Evolutionary conservation across 2,329 filamentous ascomycete species (phyloP), one percentile per base, ranked within the genome.

Genomic region (Acarospora socialis): DNA sequence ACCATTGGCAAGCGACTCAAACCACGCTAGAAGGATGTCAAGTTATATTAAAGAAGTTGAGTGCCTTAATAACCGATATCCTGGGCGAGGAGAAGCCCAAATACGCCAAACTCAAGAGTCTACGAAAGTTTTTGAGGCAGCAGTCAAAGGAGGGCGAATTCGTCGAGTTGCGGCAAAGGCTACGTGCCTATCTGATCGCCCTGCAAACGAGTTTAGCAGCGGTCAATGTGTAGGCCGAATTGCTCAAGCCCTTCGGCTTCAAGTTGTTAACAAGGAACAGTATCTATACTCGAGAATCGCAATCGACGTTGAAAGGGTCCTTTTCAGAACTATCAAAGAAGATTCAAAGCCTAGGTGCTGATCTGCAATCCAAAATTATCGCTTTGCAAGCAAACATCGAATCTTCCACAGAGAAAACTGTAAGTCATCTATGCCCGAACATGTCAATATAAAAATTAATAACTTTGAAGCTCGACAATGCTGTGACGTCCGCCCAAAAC

Each of bases 101-200:
- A 14, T 13, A 29, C 13, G 12, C 15, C 12, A 39, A 28, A 20
- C n/a, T 34, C 14, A 18, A 35, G 2, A 18, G 21, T 17, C 32
- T 25, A n/a, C 17, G 30, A 18, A 37, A 29, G 12, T 20, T 22
- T 23, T 21, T 34, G 21, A 9, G 34, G 24, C 34, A 28, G 28
- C 25, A 35, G 14, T 35, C 27, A 4, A 35, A 19, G 23, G 35
- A 37, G 13, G 32, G 19, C 10, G 32, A 30, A 10, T 34, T 34
- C 15, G 12, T 14, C 4, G 13, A 15, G 16, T 23, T 34, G 13
- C 18, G 20, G 14, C 13, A 21, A 18, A 18, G 20, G 20, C 28
- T 32, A 2, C 16, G 28, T n/a, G 34, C 9, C 3, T 30, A 13
- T 10, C 22, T 23, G 2, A 22, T 12, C 15, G 26, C 24, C 3